Base-by-base conservation (phyloP, 345 rosid genomes). In the Gynandropsis gynandra region DNA sequence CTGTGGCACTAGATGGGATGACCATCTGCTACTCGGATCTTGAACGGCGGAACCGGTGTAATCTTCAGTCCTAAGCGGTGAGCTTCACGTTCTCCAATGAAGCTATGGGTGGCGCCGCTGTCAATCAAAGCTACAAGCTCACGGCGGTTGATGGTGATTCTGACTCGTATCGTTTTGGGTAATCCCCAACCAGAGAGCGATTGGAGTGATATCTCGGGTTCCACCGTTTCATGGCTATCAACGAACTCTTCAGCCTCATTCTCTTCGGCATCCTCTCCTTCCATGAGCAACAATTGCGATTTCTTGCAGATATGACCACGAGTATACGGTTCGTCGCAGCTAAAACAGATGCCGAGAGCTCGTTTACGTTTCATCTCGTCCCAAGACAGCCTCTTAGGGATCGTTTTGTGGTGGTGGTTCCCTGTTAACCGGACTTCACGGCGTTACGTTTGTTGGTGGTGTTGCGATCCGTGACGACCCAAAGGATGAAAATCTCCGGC, bases 241-340 rank as follows among this genome's bases (percentile, higher is more conserved):
- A 3, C 6, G 4, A 16, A 8, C 19, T 44, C 20, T 5, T 11
- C 7, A 5, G n/a, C n/a, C n/a, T 44, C 48, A 5, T 9, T 9
- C 2, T 7, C 48, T 5, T 40, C 44, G 44, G 4, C 8, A 10
- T 40, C 44, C 4, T 4, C 5, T 7, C 44, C 44, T 40, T 40
- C 44, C 44, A 40, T 40, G 44, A 40, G 44, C 7, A 40, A n/a
- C 11, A 40, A n/a, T 40, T 40, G 44, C 9, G 44, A 14, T 40
- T 40, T 40, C 16, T 12, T 7, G 11, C 44, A 40, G 5, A 4
- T 10, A 40, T 40, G 44, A 5, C 44, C 44, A 4, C 7, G 16
- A 10, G 5, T 40, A 14, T 10, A 40, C 16, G 4, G 9, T 40
- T 40, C 44, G 11, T 40, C 44, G 11, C 44, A 40, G 11, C 44